Evolutionary conservation across 257 asterid species (phyloP).

Genomic region (Solanum habrochaites): DNA sequence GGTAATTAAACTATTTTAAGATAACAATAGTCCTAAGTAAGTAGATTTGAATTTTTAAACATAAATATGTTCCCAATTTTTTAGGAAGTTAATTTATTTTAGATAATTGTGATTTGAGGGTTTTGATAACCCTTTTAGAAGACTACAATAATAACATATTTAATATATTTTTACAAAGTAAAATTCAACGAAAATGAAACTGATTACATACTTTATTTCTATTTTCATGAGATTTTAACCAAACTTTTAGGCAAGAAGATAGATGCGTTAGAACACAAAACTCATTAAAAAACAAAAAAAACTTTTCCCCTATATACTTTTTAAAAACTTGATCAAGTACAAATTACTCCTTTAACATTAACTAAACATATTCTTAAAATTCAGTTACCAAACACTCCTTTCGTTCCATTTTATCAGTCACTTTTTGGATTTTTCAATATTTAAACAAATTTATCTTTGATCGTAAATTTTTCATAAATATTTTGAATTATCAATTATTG

Average conservation of each 20-base stretch:
- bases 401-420: too few relatives aligned
- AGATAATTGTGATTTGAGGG: too few relatives aligned
- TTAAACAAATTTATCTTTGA: accelerated
- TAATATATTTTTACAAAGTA: too few relatives aligned
- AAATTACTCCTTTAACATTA: not conserved
- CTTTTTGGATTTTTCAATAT: accelerated
- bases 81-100: not conserved
- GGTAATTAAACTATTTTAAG: not conserved
- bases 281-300: not conserved
- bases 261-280: not conserved
- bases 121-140: too few relatives aligned
- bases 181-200: accelerated
- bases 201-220: not conserved
- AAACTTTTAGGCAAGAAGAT: not conserved
- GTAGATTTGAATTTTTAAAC: not conserved
- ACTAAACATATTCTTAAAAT: not conserved
- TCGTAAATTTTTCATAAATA: too few relatives aligned
- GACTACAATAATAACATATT: too few relatives aligned
- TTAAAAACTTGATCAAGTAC: not conserved
- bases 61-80: not conserved
- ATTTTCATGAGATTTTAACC: not conserved
- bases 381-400: not conserved
- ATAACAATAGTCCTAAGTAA: not conserved
- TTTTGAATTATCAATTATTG: too few relatives aligned
- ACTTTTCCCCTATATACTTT: not conserved